Percentiles rank a stretch among this genome's conserved stretches.
These are phyloP conservation scores for Neofusicoccum umdonicola DNA, from an alignment of 2,329 filamentous ascomycete species.

Conservation along the genomic window DNA sequence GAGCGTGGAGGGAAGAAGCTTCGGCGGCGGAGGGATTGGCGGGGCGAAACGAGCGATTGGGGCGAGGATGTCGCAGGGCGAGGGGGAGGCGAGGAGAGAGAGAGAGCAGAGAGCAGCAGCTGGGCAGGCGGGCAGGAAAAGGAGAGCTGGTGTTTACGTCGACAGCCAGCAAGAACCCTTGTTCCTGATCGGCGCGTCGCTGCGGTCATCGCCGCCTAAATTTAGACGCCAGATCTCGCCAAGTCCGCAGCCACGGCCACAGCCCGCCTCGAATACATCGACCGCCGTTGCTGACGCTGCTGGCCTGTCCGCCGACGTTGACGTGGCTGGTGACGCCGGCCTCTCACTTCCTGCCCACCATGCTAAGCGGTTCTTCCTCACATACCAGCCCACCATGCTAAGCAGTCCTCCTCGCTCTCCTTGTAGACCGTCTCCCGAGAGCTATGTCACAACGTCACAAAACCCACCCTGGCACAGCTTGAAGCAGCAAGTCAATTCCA, in stretches of 20 bases:
- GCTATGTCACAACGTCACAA: no score
- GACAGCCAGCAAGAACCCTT: background rate
- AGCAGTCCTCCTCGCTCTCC: no score
- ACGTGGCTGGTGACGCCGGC: no score
- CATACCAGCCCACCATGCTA: no score
- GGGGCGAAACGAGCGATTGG: background rate
- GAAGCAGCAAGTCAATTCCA: no score
- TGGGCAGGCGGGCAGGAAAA: background rate
- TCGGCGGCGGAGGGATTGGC: background rate
- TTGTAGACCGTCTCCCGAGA: no score
- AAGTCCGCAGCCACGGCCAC: background rate
- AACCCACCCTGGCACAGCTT: no score
- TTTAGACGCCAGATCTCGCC: slow-evolving; percentile 12
- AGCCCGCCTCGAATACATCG: background rate
- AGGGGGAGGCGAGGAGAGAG: background rate
- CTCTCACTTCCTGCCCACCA: no score
- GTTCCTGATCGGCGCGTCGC: slow-evolving; percentile 5
- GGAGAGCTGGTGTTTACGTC: slow-evolving; percentile 1
- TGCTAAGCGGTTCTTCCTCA: no score
- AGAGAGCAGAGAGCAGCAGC: background rate
- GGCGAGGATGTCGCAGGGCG: background rate
- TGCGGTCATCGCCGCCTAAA: slow-evolving; percentile 10
- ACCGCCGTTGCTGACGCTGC: no score
- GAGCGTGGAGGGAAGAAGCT: background rate
- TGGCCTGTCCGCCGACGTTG: no score